Evolutionary conservation across 257 asterid species (phyloP), one percentile per base, ranked within the genome.

Genomic region (Forsythia suspensa): DNA sequence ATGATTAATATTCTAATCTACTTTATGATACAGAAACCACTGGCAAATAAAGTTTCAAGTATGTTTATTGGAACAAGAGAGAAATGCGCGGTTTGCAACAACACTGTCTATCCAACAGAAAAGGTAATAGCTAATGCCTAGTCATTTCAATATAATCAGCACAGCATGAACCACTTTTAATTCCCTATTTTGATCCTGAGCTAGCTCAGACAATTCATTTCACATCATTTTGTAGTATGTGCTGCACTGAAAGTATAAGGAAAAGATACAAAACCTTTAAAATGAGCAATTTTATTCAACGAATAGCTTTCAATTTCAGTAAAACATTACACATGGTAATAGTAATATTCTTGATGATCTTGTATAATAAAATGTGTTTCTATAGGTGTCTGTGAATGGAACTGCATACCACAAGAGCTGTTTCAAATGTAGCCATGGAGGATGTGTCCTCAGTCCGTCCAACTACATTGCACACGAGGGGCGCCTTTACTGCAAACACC

Each of bases 401-500:
- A 92, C 89, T 8, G 77, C 94, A 4, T 94, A 94, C 88, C 98
- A 94, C 73, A 94, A 88, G 92, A 91, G 94, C 78, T 94, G 97
- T 77, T 91, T 94, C 94, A 92, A 90, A 75, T 94, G 98, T 86
- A 89, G 85, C 91, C 97, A 94, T 69, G 97, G 98, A 69, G 99
- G 99, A 21, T 95, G 99, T 51, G 88, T 83, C 13, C 93, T 95
- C 61, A 95, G 99, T 81, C 99, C 97, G 0, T 95, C 99, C 39
- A 94, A 92, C 87, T 91, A 94, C 87, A 90, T 92, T 44, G 97
- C 98, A 1, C 97, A 93, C 29, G 98, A 95, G 76, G 99, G 98
- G 0, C 89, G 95, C 8, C 92, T 95, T n/a, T 95, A 92, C 87
- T 95, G 99, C 89, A 95, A 93, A 76, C 99, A 95, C 88, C 99